Percentiles rank a stretch among this genome's conserved stretches.
phyloP scores from a whole-genome alignment of 2,329 filamentous ascomycete genomes.

The Stromatinia cepivora region DNA sequence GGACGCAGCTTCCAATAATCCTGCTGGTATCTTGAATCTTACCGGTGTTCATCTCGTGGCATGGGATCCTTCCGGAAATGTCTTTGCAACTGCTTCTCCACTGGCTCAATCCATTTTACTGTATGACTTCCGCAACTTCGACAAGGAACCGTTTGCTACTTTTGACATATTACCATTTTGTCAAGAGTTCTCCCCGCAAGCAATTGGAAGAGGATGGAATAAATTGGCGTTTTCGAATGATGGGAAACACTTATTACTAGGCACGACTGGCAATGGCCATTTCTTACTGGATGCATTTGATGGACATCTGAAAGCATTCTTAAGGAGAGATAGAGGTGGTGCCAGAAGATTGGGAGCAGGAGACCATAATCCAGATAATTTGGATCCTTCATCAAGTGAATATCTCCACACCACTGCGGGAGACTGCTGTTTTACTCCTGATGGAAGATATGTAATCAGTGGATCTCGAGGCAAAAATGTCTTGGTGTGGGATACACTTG shows the following conservation, averaged over 20 bases:
- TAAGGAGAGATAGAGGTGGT: constrained; percentile 58
- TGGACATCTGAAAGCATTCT: constrained; percentile 73
- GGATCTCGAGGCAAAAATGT: constrained; percentile 71
- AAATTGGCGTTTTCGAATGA: constrained; percentile 96
- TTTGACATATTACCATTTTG: constrained; percentile 68
- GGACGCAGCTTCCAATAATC: constrained; percentile 74
- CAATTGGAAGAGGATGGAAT: constrained; percentile 71
- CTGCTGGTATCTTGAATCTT: constrained; percentile 77
- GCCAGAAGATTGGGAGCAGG: constrained; percentile 55
- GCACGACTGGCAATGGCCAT: constrained; percentile 81
- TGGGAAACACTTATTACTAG: constrained; percentile 80
- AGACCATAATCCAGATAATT: constrained; percentile 44
- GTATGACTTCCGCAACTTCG: constrained; percentile 92
- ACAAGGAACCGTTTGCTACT: constrained; percentile 82
- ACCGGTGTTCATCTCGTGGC: constrained; percentile 79
- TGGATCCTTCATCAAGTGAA: constrained; percentile 37
- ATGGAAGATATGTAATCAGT: constrained; percentile 84
- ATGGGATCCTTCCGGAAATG: constrained; percentile 87
- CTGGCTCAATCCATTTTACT: constrained; percentile 77
- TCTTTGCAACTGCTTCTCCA: constrained; percentile 87
- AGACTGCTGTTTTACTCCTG: constrained; percentile 85
- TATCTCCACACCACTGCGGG: constrained; percentile 58
- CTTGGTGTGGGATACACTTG: constrained; percentile 81
- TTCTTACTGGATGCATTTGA: constrained; percentile 93
- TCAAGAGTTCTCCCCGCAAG: constrained; percentile 53